A percentile compares a stretch with the other conserved stretches of the same genome.
phyloP scores from a whole-genome alignment of 2,329 filamentous ascomycete species.

The Hymenoscyphus fructigenus region DNA sequence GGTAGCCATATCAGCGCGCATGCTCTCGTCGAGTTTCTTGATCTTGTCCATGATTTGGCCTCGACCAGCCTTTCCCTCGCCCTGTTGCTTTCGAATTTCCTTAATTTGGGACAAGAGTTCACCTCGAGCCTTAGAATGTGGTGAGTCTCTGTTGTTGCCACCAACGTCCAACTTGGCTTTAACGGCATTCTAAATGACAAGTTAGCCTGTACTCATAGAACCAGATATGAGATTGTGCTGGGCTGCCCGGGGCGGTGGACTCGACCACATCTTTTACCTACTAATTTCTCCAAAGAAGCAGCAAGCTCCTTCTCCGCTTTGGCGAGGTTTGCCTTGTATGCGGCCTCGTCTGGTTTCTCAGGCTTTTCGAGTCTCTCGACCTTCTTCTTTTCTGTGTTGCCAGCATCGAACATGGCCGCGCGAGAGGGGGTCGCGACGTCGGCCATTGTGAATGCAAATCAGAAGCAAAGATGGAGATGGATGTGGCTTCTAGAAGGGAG shows the following conservation, averaged over 20 bases:
- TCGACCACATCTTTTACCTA: slow-evolving; percentile 40
- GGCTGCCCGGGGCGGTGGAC: background rate
- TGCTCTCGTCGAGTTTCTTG: slow-evolving; percentile 84
- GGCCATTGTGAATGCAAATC: slow-evolving; percentile 44
- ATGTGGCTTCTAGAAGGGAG: background rate
- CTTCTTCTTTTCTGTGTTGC: slow-evolving; percentile 39
- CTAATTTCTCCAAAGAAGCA: slow-evolving; percentile 69
- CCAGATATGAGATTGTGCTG: background rate
- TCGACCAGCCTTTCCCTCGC: slow-evolving; percentile 80
- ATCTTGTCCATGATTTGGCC: slow-evolving; percentile 81
- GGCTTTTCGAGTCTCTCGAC: slow-evolving; percentile 55
- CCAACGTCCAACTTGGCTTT: slow-evolving; percentile 86
- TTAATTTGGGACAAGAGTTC: slow-evolving; percentile 81
- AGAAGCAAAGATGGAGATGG: background rate
- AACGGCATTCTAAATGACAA: slow-evolving; percentile 68
- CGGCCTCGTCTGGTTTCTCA: slow-evolving; percentile 82
- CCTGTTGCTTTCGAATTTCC: slow-evolving; percentile 84
- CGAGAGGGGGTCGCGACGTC: slow-evolving; percentile 45
- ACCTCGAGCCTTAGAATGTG: slow-evolving; percentile 77
- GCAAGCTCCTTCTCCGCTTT: slow-evolving; percentile 86
- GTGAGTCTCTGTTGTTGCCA: slow-evolving; percentile 76
- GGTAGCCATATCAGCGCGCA: slow-evolving; percentile 81
- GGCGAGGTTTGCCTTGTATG: slow-evolving; percentile 75
- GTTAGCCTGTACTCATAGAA: slow-evolving; percentile 19
- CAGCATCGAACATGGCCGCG: slow-evolving; percentile 40